phyloP scores from a whole-genome alignment of 495 filamentous ascomycete species.

The Hypoxylon subgilvum region DNA sequence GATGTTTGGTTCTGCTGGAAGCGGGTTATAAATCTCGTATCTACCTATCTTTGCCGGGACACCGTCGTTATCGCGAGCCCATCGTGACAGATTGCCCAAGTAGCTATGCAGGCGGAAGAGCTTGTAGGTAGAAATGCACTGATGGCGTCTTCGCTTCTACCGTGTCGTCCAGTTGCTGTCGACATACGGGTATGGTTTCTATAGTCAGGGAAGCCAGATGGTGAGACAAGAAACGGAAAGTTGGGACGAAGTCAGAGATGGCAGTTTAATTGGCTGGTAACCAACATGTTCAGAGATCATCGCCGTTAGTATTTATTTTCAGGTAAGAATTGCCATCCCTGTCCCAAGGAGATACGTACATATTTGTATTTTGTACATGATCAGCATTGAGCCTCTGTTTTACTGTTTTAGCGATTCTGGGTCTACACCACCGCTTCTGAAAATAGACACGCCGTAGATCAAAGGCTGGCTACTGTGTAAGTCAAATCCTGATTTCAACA shows the following conservation, averaged over 20 bases:
- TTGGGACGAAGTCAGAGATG: slow-evolving; percentile 4
- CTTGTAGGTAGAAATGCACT: not conserved
- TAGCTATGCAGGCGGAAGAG: not conserved
- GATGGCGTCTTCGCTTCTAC: slow-evolving; percentile 5
- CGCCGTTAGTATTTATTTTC: slow-evolving; percentile 17
- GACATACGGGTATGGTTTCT: slow-evolving; percentile 1
- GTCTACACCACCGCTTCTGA: not conserved
- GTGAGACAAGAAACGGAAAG: not conserved
- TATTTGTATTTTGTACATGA: slow-evolving; percentile 22
- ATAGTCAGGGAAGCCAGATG: no score
- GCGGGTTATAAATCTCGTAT: not conserved
- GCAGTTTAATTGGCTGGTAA: slow-evolving; percentile 9
- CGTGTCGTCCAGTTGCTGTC: not conserved
- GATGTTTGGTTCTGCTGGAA: not conserved
- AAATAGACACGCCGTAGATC: not conserved
- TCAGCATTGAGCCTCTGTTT: slow-evolving; percentile 32
- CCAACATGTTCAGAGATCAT: slow-evolving; percentile 9
- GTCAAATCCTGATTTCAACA: no score
- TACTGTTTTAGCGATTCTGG: not conserved
- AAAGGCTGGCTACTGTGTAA: not conserved
- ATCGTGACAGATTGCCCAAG: slow-evolving; percentile 9
- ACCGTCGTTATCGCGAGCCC: slow-evolving; percentile 1
- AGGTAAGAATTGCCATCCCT: not conserved
- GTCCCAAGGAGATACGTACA: slow-evolving; percentile 1
- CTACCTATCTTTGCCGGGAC: slow-evolving; percentile 2